A percentile compares a stretch with the other conserved stretches of the same genome.
Evolutionary conservation across 2,329 filamentous ascomycete genomes (phyloP).

Genomic region (Diaporthe destruens): DNA sequence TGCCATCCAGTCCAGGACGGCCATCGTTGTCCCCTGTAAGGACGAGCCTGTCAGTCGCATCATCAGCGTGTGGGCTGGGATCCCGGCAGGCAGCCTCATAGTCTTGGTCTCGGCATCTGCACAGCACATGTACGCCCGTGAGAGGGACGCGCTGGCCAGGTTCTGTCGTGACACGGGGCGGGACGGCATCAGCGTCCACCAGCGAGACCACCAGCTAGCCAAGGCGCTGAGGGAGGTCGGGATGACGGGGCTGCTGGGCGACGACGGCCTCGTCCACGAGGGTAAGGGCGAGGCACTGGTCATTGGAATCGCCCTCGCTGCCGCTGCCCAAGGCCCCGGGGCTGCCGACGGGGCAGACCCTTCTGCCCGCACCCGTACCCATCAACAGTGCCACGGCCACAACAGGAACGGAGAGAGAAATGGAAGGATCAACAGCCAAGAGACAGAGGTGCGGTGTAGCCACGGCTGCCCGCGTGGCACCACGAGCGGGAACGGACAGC

Average conservation of each 20-base stretch:
- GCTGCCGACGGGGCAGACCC: neutral
- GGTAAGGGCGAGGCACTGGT: slow-evolving; percentile 53
- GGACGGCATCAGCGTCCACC: slow-evolving; percentile 47
- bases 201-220: slow-evolving; percentile 47
- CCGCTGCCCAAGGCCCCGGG: slow-evolving; percentile 39
- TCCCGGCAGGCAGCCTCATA: slow-evolving; percentile 48
- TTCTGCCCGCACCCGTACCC: slow-evolving; percentile 31
- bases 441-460: slow-evolving; percentile 17
- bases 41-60: slow-evolving; percentile 48
- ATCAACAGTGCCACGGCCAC: slow-evolving; percentile 11
- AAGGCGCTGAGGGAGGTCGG: slow-evolving; percentile 45
- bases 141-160: slow-evolving; percentile 43
- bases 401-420: slow-evolving; percentile 21
- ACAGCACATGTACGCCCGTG: slow-evolving; percentile 43
- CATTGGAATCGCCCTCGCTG: slow-evolving; percentile 49
- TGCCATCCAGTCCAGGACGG: slow-evolving; percentile 43
- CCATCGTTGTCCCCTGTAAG: slow-evolving; percentile 51
- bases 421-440: slow-evolving; percentile 11
- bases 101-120: slow-evolving; percentile 50
- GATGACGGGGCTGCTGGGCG: slow-evolving; percentile 45
- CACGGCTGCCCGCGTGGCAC: slow-evolving; percentile 1
- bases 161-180: slow-evolving; percentile 44
- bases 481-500: slow-evolving; percentile 10
- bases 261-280: slow-evolving; percentile 44
- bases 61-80: slow-evolving; percentile 47